Base-by-base conservation (phyloP, 1,284 basidiomycete genomes). In the Trichosporon inkin region DNA sequence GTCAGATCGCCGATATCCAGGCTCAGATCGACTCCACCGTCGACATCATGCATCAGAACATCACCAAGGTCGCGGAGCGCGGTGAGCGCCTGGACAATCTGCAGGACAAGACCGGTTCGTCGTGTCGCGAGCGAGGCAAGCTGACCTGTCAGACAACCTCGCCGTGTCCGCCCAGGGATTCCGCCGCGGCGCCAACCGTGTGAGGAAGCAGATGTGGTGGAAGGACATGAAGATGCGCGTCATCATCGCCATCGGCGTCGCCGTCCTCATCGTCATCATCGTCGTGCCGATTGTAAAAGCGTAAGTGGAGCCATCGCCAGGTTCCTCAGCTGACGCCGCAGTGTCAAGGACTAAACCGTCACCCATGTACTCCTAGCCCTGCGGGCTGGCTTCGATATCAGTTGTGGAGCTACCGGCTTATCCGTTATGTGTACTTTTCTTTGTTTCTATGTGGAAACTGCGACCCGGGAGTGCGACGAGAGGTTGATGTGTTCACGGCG, bases 141-240 rank as follows among this genome's bases (percentile, higher is more conserved):
- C 17, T 32, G 20, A 41, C 40, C 19, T 39, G 38, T 10, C 34
- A 95, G 95, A 99, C 80, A 97, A 89, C 75, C 85, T 99, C 60
- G 94, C 95, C 32, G 91, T 97, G 38, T 97, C 93, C n/a, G 96
- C 95, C 11, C 96, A 99, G 81, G 93, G 93, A 32, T 99, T 99
- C 86, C 87, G 93, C 65, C 85, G 92, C 68, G 94, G 95, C 66
- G 96, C 96, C 56, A 97, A 96, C 82, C 85, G 92, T 65, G 96
- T 99, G 53, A 87, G 95, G 78, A 99, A 99, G 85, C 92, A 94
- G 74, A 82, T 93, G 86, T 80, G 74, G 67, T 94, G 91, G 92
- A 94, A 95, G 79, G 92, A 96, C 79, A 95, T 94, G 90, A 93
- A 93, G 86, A 76, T 77, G 77, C 66, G 73, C 60, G 71, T 78